A percentile compares a stretch with the other conserved stretches of the same genome.
Evolutionary conservation across 139 green algal genomes (phyloP).

Genomic region (Asterochloris erici): DNA sequence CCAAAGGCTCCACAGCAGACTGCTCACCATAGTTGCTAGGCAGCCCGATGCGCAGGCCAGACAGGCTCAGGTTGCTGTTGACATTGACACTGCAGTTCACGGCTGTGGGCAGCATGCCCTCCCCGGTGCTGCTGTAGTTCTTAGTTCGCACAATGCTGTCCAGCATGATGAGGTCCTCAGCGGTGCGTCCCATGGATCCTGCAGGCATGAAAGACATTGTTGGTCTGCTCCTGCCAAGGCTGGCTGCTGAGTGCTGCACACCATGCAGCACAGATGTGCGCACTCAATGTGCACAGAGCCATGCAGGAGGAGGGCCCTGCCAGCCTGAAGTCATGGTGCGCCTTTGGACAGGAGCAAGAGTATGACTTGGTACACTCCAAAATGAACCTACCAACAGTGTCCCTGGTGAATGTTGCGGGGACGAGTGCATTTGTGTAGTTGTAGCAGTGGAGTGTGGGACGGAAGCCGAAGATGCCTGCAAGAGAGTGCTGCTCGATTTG

Average conservation of each 20-base stretch:
- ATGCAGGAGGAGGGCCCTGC: neutral
- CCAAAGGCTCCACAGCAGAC: no score
- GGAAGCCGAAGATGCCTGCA: constrained; percentile 10
- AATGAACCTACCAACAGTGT: constrained; percentile 16
- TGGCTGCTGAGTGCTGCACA: neutral
- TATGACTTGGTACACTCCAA: neutral
- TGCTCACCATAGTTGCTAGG: neutral
- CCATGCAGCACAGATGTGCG: neutral
- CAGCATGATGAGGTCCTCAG: constrained; percentile 18
- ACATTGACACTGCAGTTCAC: constrained; percentile 8
- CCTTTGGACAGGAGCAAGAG: neutral
- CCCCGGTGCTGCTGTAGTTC: neutral
- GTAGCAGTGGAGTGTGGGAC: constrained; percentile 18
- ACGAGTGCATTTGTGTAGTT: constrained; percentile 14
- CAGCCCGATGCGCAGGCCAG: constrained; percentile 11
- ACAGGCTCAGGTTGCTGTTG: constrained; percentile 5
- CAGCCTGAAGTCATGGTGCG: neutral
- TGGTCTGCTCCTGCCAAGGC: neutral
- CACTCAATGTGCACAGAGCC: neutral
- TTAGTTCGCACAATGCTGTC: constrained; percentile 22
- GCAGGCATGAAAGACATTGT: neutral
- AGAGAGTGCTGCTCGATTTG: no score
- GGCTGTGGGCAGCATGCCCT: neutral
- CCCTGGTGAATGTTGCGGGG: constrained; percentile 6
- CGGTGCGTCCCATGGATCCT: constrained; percentile 1